Conservation (phyloP, 2,329 filamentous ascomycete species). For the Erysiphe neolycopersici region DNA sequence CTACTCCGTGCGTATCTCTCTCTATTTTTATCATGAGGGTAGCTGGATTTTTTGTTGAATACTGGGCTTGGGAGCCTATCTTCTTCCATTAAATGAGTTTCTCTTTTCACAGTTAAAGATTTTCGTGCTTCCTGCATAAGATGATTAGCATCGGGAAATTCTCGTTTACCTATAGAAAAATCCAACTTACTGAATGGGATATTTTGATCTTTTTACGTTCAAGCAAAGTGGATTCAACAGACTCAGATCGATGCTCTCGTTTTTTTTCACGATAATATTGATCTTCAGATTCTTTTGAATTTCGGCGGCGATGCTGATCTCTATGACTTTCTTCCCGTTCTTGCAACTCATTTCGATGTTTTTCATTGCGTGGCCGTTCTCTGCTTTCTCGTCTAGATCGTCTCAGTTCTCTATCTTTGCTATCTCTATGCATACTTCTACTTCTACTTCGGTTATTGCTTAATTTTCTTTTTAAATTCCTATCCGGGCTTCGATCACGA, state of each 20-base stretch:
- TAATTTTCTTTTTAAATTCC: neutral
- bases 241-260: conserved; percentile 5
- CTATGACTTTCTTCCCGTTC: conserved; percentile 2
- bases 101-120: conserved; percentile 33
- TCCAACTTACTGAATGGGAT: neutral
- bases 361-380: conserved; percentile 9
- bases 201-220: too few relatives aligned
- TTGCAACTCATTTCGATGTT: conserved; percentile 2
- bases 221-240: neutral
- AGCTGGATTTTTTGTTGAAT: conserved; percentile 9
- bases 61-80: conserved; percentile 5
- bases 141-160: conserved; percentile 32
- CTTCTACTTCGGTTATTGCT: neutral
- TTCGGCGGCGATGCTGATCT: conserved; percentile 8
- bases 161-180: conserved; percentile 16
- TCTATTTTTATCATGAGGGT: conserved; percentile 10
- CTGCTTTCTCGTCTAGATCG: conserved; percentile 7
- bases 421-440: conserved; percentile 7
- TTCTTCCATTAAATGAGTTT: conserved; percentile 19
- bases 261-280: conserved; percentile 1
- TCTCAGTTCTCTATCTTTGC: conserved; percentile 7
- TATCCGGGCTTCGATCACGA: conserved; percentile 3
- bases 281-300: conserved; percentile 1
- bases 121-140: conserved; percentile 37
- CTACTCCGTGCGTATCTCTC: conserved; percentile 13